Evolutionary conservation across 2,329 filamentous ascomycete species (phyloP).

Genomic region (Penicillium sp.): DNA sequence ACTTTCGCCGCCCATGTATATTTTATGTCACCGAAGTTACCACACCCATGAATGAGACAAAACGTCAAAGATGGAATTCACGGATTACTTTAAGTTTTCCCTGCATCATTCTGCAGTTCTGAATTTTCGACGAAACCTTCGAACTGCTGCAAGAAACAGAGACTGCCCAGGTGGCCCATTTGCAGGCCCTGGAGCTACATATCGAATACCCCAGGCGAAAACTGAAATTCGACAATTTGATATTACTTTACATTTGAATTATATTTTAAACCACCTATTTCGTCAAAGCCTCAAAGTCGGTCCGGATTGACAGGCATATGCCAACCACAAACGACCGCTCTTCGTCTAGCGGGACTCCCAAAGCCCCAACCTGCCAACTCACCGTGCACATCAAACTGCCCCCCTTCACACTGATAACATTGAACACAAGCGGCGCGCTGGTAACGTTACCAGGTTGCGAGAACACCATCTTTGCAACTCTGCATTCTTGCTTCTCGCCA

Average conservation of each 20-base stretch:
- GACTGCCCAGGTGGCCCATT: no score
- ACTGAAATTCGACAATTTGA: not conserved
- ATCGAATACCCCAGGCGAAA: no score
- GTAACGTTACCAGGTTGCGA: slow-evolving; percentile 46
- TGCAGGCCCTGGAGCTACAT: no score
- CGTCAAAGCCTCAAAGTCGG: slow-evolving; percentile 8
- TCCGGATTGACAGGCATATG: slow-evolving; percentile 15
- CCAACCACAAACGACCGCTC: slow-evolving; percentile 14
- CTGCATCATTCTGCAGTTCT: no score
- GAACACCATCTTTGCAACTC: slow-evolving; percentile 44
- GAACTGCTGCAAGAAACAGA: no score
- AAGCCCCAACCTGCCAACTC: slow-evolving; percentile 47
- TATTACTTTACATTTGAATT: not conserved
- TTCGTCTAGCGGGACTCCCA: slow-evolving; percentile 40
- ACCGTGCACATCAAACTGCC: slow-evolving; percentile 42
- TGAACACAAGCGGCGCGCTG: slow-evolving; percentile 44
- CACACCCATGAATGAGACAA: no score
- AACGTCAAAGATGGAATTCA: no score
- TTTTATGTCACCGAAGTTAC: no score
- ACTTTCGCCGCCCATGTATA: no score
- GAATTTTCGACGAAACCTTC: no score
- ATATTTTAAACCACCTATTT: not conserved
- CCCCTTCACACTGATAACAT: slow-evolving; percentile 42
- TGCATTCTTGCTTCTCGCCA: slow-evolving; percentile 2
- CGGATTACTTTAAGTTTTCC: no score